phyloP scores from a whole-genome alignment of 2,329 filamentous ascomycete genomes.

The Zalaria sp. region DNA sequence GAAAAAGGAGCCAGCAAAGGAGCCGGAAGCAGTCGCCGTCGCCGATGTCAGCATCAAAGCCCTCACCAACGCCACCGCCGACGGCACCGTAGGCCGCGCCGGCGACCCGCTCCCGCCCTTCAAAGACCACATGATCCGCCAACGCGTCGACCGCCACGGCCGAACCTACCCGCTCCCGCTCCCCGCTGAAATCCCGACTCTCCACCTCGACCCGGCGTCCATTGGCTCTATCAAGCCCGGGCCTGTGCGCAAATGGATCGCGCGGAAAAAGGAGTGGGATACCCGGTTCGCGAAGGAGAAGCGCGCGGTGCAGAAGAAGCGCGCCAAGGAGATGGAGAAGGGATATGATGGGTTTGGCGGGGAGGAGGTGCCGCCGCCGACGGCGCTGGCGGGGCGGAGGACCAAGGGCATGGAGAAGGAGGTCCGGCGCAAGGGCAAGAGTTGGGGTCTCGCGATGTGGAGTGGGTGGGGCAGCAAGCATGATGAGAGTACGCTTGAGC shows the following conservation, averaged over 20 bases:
- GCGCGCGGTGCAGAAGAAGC: conserved; percentile 56
- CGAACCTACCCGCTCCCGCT: conserved; percentile 54
- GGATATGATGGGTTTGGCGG: conserved; percentile 57
- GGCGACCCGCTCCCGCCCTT: conserved; percentile 74
- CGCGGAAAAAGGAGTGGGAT: conserved; percentile 60
- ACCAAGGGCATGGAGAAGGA: conserved; percentile 33
- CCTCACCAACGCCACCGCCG: conserved; percentile 1
- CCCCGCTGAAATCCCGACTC: conserved; percentile 47
- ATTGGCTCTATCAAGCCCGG: conserved; percentile 70
- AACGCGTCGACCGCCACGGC: conserved; percentile 69
- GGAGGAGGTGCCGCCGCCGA: conserved; percentile 69
- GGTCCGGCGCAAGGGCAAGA: conserved; percentile 32
- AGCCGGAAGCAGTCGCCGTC: not conserved
- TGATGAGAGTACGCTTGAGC: conserved; percentile 59
- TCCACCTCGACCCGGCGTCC: conserved; percentile 48
- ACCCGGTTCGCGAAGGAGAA: conserved; percentile 55
- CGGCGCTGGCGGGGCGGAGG: conserved; percentile 62
- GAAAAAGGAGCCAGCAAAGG: not conserved
- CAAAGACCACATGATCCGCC: conserved; percentile 78
- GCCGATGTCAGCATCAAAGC: conserved; percentile 9
- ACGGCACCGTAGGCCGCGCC: conserved; percentile 58
- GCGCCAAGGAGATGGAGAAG: conserved; percentile 55
- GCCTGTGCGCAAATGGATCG: conserved; percentile 73
- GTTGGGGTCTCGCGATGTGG: conserved; percentile 67
- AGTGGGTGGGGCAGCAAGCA: conserved; percentile 79